Evolutionary conservation across 768 basidiomycete genomes (phyloP), one percentile per base, ranked within the genome.

Genomic region (Leccinum ochraceum): DNA sequence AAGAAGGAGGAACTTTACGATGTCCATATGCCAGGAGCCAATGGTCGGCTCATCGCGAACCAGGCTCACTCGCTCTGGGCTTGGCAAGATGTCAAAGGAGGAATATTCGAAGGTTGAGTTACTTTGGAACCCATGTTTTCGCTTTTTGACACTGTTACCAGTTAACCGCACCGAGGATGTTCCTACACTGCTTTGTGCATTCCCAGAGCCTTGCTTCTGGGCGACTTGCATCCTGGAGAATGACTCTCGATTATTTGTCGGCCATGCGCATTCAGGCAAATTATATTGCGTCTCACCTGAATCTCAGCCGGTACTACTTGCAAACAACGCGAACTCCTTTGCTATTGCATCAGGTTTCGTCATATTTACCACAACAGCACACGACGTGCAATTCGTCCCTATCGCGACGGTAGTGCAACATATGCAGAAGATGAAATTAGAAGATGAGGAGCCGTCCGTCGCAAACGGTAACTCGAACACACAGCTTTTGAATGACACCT

Each of bases 301-400:
- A 13, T 69, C 69, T 53, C 66, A 64, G 7, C 55, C 76, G 1
- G 53, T 68, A 13, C 69, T 75, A 1, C 68, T 91, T 4, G 80
- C 84, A 1, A 71, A 76, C 3, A 87, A 83, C 58, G 83, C 74
- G 20, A 92, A 86, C 14, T 96, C 95, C 0, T 92, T 93, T 74
- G 81, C 83, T 17, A 60, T 88, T 14, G 81, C 89, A 1, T 85
- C 90, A 1, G 84, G 85, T 20, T 95, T 92, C 70, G 76, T 96
- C 34, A 87, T 95, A 58, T 96, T 86, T 75, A 94, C 92, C 1
- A 92, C 94, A 0, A 86, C 85, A 7, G 76, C 89, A 0, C 96
- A 98, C 68, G 87, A 92, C 30, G 88, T 85, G 2, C 81, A 84
- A 39, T 98, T 94, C 66, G 83, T 84, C 1, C 88, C 92, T 3